A percentile compares a stretch with the other conserved stretches of the same genome.
Conservation (phyloP, 1,284 basidiomycete genomes). For the Rhodotorula sp. region DNA sequence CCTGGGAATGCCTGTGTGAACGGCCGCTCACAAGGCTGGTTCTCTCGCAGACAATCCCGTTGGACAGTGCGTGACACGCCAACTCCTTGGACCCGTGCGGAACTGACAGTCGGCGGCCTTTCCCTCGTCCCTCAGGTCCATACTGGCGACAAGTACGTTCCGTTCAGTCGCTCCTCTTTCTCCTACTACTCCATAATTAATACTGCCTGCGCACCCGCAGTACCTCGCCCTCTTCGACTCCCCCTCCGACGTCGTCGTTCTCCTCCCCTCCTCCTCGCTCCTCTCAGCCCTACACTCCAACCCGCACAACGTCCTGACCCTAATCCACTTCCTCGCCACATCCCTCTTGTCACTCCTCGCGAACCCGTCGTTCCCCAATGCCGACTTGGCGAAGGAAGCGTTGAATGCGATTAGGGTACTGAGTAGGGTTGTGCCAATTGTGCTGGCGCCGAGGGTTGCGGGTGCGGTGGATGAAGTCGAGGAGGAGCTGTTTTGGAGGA, state of each 20-base stretch:
- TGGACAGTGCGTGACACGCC: not conserved
- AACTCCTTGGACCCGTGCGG: too few relatives aligned
- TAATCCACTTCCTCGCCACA: slow-evolving; percentile 68
- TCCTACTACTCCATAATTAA: too few relatives aligned
- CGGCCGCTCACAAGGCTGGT: too few relatives aligned
- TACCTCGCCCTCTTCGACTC: slow-evolving; percentile 81
- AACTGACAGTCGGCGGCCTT: not conserved
- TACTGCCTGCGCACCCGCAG: slow-evolving; percentile 49
- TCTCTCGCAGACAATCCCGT: slow-evolving; percentile 3
- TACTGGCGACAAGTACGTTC: slow-evolving; percentile 61
- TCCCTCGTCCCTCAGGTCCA: slow-evolving; percentile 52
- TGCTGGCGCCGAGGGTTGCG: slow-evolving; percentile 68
- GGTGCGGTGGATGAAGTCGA: slow-evolving; percentile 58
- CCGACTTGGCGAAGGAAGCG: slow-evolving; percentile 69
- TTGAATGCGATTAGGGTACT: slow-evolving; percentile 84
- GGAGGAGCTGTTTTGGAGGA: slow-evolving; percentile 66
- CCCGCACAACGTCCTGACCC: slow-evolving; percentile 77
- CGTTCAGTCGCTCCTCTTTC: not conserved
- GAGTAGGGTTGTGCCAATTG: slow-evolving; percentile 76
- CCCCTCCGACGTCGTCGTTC: slow-evolving; percentile 79
- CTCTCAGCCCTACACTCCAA: slow-evolving; percentile 73
- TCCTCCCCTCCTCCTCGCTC: slow-evolving; percentile 66
- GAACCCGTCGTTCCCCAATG: slow-evolving; percentile 6
- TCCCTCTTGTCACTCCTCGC: slow-evolving; percentile 72
- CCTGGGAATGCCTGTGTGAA: not conserved